phyloP scores from a whole-genome alignment of 148 eudicot genomes.

The Rhododendron mucronatum region DNA sequence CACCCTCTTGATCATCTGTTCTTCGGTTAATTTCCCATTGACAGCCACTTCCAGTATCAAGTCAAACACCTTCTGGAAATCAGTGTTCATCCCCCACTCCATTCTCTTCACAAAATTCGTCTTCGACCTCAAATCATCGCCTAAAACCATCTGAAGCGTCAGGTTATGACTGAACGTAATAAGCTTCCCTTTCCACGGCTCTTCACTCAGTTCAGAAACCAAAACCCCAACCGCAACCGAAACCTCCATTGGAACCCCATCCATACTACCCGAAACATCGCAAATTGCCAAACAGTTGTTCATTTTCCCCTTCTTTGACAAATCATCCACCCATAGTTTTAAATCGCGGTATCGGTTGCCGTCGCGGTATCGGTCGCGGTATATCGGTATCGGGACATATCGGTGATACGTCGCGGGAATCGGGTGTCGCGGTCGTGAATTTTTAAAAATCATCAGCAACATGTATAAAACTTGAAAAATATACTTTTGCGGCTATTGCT shows the following conservation, averaged over 20 bases:
- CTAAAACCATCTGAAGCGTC: not conserved
- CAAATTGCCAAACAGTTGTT: not conserved
- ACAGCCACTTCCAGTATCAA: constrained; percentile 31
- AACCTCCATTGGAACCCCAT: not conserved
- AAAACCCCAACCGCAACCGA: not conserved
- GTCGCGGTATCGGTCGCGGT: too few relatives aligned
- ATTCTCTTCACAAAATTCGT: constrained; percentile 21
- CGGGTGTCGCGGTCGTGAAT: too few relatives aligned
- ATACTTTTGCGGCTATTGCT: too few relatives aligned
- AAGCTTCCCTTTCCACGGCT: not conserved
- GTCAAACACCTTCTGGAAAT: constrained; percentile 45
- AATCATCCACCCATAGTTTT: too few relatives aligned
- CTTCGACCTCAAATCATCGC: constrained; percentile 12
- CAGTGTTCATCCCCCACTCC: constrained; percentile 23
- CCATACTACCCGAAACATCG: not conserved
- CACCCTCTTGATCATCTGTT: too few relatives aligned
- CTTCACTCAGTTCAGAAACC: too few relatives aligned
- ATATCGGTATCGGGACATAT: too few relatives aligned
- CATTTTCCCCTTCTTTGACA: not conserved
- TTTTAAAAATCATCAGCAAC: too few relatives aligned
- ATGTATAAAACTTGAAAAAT: too few relatives aligned
- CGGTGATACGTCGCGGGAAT: too few relatives aligned
- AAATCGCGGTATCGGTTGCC: too few relatives aligned
- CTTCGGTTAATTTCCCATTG: not conserved
- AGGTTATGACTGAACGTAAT: not conserved